Conservation (phyloP, 139 green algal species). For the Chlamydomonas schloesseri region DNA sequence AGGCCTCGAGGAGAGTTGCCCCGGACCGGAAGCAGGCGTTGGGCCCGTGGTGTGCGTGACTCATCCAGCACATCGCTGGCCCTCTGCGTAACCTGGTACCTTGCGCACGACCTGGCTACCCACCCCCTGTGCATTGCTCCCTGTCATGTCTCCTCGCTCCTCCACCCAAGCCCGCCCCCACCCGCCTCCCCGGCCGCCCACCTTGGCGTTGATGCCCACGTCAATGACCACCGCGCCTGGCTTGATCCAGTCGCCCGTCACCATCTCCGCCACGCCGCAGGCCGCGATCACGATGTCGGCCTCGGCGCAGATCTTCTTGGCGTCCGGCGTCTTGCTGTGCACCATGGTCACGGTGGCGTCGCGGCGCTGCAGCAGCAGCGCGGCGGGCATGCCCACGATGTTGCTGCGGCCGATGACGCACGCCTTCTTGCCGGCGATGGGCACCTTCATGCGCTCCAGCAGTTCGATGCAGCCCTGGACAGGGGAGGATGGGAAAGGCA, state of each 20-base stretch:
- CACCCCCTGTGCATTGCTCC: no score
- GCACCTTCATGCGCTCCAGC: conserved; percentile 78
- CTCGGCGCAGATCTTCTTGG: conserved; percentile 61
- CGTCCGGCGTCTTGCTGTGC: conserved; percentile 73
- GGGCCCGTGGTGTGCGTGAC: no score
- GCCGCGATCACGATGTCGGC: conserved; percentile 96
- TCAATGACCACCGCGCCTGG: conserved; percentile 94
- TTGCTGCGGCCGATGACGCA: conserved; percentile 94
- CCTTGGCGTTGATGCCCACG: conserved; percentile 96
- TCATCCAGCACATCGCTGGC: no score
- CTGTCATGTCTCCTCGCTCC: no score
- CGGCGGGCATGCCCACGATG: conserved; percentile 93
- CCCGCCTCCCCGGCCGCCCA: no score
- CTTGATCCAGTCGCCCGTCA: conserved; percentile 94
- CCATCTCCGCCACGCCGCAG: conserved; percentile 86
- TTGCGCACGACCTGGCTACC: no score
- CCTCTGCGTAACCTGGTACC: no score
- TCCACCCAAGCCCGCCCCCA: no score
- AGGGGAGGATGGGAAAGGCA: background rate
- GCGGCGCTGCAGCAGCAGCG: conserved; percentile 81
- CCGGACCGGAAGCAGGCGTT: no score
- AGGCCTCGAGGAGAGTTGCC: no score
- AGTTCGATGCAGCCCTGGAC: conserved; percentile 94
- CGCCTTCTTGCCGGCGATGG: conserved; percentile 76
- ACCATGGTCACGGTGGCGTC: conserved; percentile 87